Percentiles rank a stretch among this genome's conserved stretches.
phyloP scores from a whole-genome alignment of 106 monocot species.

The Dendrobium chrysotoxum region DNA sequence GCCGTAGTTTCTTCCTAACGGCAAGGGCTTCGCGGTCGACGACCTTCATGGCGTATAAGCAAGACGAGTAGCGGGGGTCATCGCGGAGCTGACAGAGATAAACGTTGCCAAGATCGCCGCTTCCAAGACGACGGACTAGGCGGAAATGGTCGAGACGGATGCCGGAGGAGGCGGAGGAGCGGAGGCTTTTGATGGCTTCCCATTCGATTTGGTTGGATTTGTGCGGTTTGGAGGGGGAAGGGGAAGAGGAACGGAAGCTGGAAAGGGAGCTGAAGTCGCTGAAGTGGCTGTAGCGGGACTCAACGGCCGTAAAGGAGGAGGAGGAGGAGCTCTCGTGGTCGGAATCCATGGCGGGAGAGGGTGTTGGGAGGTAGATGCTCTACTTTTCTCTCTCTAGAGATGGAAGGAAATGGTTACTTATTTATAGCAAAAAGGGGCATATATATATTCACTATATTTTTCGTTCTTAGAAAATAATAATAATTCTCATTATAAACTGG shows the following conservation, averaged over 20 bases:
- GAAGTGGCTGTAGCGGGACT: slow-evolving; percentile 36
- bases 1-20: slow-evolving; percentile 48
- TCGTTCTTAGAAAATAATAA: neutral
- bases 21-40: slow-evolving; percentile 58
- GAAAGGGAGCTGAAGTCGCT: slow-evolving; percentile 24
- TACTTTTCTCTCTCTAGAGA: neutral
- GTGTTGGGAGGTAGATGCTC: too few relatives aligned
- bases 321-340: slow-evolving; percentile 61
- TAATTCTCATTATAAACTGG: too few relatives aligned
- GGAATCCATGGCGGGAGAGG: slow-evolving; percentile 1
- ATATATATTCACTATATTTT: neutral
- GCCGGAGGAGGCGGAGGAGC: slow-evolving; percentile 13
- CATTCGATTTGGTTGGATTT: slow-evolving; percentile 46
- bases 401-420: neutral
- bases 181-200: slow-evolving; percentile 39
- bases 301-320: slow-evolving; percentile 29
- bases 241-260: slow-evolving; percentile 3
- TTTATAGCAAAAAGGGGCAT: neutral
- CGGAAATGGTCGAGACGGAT: slow-evolving; percentile 63
- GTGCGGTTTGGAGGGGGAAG: slow-evolving; percentile 23
- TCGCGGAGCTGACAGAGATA: slow-evolving; percentile 51
- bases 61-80: slow-evolving; percentile 14
- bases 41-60: slow-evolving; percentile 67
- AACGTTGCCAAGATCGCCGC: slow-evolving; percentile 69
- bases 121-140: slow-evolving; percentile 47